Evolutionary conservation across 176 grass and related monocot genomes (phyloP).

Genomic region (Triticum monococcum): DNA sequence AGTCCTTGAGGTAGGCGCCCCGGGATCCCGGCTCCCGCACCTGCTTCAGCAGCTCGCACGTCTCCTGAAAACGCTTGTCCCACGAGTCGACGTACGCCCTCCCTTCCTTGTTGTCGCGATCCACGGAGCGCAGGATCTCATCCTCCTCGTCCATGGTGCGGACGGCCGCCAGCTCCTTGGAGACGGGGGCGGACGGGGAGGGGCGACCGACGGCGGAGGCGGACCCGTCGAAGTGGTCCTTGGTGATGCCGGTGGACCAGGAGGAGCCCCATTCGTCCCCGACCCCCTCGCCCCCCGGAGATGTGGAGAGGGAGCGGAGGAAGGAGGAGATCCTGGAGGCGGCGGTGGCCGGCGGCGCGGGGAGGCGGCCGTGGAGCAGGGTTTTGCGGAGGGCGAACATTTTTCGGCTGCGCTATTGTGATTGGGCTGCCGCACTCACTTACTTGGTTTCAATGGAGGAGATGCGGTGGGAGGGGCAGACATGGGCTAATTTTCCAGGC

Average conservation of each 20-base stretch:
- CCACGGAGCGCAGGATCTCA: slow-evolving; percentile 34
- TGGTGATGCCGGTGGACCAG: slow-evolving; percentile 86
- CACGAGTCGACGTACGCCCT: slow-evolving; percentile 68
- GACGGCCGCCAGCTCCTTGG: slow-evolving; percentile 32
- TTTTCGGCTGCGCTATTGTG: slow-evolving; percentile 17
- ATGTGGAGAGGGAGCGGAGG: slow-evolving; percentile 34
- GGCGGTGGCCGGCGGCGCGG: slow-evolving; percentile 33
- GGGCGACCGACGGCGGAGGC: slow-evolving; percentile 31
- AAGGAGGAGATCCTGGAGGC: slow-evolving; percentile 44
- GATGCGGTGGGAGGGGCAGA: not conserved
- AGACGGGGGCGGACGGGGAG: slow-evolving; percentile 18
- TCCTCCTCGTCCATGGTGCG: slow-evolving; percentile 70
- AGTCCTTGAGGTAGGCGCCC: slow-evolving; percentile 85
- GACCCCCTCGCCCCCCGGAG: slow-evolving; percentile 1
- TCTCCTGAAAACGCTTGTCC: slow-evolving; percentile 53
- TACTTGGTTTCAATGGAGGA: slow-evolving; percentile 31
- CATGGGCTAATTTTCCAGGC: slow-evolving; percentile 16
- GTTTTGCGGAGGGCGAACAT: slow-evolving; percentile 62
- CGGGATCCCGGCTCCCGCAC: slow-evolving; percentile 72
- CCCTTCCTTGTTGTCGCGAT: slow-evolving; percentile 33
- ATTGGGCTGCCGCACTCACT: slow-evolving; percentile 34
- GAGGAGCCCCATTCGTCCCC: slow-evolving; percentile 72
- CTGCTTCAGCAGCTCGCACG: slow-evolving; percentile 78
- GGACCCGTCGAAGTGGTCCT: slow-evolving; percentile 90
- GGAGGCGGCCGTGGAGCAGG: slow-evolving; percentile 61